Conservation (phyloP, 768 basidiomycete species). For the Pisolithus sp. region DNA sequence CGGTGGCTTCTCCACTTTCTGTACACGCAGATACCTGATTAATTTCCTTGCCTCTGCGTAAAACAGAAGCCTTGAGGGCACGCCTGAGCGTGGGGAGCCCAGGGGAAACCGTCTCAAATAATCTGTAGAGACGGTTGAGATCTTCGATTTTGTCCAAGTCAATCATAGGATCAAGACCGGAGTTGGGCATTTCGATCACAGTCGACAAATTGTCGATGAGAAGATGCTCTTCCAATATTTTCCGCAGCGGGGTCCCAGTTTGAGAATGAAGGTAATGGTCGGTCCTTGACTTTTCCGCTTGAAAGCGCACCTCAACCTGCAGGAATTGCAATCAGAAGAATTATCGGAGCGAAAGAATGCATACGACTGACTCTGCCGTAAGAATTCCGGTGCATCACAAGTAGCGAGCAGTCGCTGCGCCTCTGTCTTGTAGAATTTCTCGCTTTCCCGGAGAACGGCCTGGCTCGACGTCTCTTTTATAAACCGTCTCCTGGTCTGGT, state of each 20-base stretch:
- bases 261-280: slow-evolving; percentile 80
- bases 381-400: slow-evolving; percentile 78
- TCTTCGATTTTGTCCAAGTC: slow-evolving; percentile 73
- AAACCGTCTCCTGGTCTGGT: slow-evolving; percentile 51
- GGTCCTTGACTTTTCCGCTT: slow-evolving; percentile 77
- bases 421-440: slow-evolving; percentile 73
- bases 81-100: slow-evolving; percentile 62
- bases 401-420: slow-evolving; percentile 61
- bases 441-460: slow-evolving; percentile 68
- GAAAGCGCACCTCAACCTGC: slow-evolving; percentile 75
- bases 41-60: slow-evolving; percentile 69
- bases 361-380: slow-evolving; percentile 57
- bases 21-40: slow-evolving; percentile 54
- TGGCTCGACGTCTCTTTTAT: slow-evolving; percentile 84
- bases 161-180: slow-evolving; percentile 84
- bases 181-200: slow-evolving; percentile 72
- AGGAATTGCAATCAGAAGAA: slow-evolving; percentile 10
- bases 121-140: slow-evolving; percentile 68
- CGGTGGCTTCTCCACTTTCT: slow-evolving; percentile 31
- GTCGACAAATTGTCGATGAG: slow-evolving; percentile 70
- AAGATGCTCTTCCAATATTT: slow-evolving; percentile 72
- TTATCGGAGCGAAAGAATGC: background rate
- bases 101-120: slow-evolving; percentile 60
- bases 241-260: slow-evolving; percentile 60
- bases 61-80: slow-evolving; percentile 66